These are phyloP conservation scores for Thozetella sp. DNA, from an alignment of 495 filamentous ascomycete genomes.

Conservation along the genomic window DNA sequence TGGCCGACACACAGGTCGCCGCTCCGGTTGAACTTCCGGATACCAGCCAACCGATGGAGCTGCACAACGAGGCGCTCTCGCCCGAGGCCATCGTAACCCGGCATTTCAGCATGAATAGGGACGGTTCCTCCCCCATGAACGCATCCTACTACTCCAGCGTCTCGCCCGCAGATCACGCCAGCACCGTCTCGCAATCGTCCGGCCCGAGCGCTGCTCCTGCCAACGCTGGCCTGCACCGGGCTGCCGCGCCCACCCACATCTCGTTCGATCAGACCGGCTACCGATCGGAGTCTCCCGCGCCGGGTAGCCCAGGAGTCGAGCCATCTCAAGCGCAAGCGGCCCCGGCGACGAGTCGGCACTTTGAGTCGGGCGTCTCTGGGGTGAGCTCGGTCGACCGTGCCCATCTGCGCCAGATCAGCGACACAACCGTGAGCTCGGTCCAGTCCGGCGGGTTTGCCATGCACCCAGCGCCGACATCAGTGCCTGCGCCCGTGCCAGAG, in stretches of 20 bases:
- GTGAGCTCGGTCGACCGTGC: conserved; percentile 39
- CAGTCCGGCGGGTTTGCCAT: not conserved
- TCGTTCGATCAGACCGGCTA: conserved; percentile 4
- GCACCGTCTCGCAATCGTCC: conserved; percentile 10
- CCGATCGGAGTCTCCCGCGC: conserved; percentile 28
- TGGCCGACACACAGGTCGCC: conserved; percentile 35
- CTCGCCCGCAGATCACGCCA: conserved; percentile 27
- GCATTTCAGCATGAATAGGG: conserved; percentile 11
- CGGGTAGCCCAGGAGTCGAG: conserved; percentile 16
- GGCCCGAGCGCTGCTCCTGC: not conserved
- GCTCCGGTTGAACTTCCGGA: conserved; percentile 33
- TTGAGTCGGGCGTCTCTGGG: conserved; percentile 41
- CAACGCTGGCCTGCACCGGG: conserved; percentile 12
- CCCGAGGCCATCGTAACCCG: conserved; percentile 22
- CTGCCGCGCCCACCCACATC: conserved; percentile 12
- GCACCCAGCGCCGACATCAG: conserved; percentile 7
- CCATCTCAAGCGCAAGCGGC: not conserved
- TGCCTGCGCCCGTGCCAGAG: not conserved
- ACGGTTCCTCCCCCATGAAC: conserved; percentile 14
- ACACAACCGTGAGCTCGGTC: conserved; percentile 39
- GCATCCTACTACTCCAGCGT: conserved; percentile 10
- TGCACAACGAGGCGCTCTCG: conserved; percentile 7
- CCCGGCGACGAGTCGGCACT: conserved; percentile 12
- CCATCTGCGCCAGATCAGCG: conserved; percentile 48
- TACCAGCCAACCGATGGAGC: conserved; percentile 13